Base-by-base conservation (phyloP, 2,329 filamentous ascomycete species). In the Pezicula rhizophila region DNA sequence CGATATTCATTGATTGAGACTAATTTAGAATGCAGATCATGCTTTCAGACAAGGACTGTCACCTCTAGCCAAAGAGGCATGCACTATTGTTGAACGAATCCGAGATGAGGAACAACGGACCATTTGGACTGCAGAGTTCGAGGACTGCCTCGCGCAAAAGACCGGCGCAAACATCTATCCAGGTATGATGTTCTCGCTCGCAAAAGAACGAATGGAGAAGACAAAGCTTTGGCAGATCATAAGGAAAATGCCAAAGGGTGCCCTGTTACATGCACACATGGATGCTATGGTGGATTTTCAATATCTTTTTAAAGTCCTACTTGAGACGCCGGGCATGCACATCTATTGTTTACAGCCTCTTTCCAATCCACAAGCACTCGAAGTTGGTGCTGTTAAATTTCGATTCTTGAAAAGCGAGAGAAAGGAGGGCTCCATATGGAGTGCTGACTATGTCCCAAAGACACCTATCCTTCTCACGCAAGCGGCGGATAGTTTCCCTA, bases 101-200 rank as follows among this genome's bases (percentile, higher is more conserved):
- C 83, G 90, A 39, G 78, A 81, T 45, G 79, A 88, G 59, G 92
- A 97, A 70, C 80, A 84, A 60, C 72, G 76, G 46, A 84, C 80
- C 2, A 72, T 92, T 51, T 96, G 90, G 91, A 89, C 84, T 8
- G 74, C 79, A 28, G 77, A 80, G 41, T 79, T 86, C 44, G 86
- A 92, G 59, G 83, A 91, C 61, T 75, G 75, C 40, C 71, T 89
- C 3, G 82, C 84, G 3, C 77, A 79, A 54, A 70, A 80, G 48
- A 71, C 68, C n/a, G 74, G 81, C 58, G 77, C 80, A 52, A 80
- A 82, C 57, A 72, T 92, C 45, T 89, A 87, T 63, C 89, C 89
- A 0, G 91, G 91, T 10, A 95, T 96, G 85, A 93, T 95, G 87
- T 96, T 96, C 68, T 84, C 80, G 33, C 76, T 92, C 33, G 89